phyloP scores from a whole-genome alignment of 768 basidiomycete genomes.

The Trametes cubensis region DNA sequence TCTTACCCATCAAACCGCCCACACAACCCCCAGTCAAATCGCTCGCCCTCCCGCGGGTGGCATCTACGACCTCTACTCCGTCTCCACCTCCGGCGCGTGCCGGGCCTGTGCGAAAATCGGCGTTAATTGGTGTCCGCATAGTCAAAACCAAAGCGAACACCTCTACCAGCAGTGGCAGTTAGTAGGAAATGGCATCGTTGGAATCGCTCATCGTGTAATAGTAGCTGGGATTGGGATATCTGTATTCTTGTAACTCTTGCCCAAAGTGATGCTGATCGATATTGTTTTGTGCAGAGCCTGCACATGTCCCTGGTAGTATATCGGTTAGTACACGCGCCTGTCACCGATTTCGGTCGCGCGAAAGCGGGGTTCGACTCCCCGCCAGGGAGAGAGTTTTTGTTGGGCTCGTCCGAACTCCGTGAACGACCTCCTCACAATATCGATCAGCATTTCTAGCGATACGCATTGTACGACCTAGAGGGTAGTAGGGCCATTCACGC shows the following conservation, averaged over 20 bases:
- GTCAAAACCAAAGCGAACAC: constrained; percentile 18
- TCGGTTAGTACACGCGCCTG: constrained; percentile 26
- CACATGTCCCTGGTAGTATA: constrained; percentile 16
- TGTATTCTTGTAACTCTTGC: not conserved
- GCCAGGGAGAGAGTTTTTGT: constrained; percentile 29
- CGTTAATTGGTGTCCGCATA: constrained; percentile 22
- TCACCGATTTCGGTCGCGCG: constrained; percentile 27
- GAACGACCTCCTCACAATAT: no score
- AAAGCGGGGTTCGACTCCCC: constrained; percentile 41
- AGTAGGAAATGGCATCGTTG: not conserved
- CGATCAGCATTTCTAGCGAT: no score
- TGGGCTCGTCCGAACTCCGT: no score
- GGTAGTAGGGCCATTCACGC: no score
- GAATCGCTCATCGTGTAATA: no score
- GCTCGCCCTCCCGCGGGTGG: not conserved
- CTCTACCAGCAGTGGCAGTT: not conserved
- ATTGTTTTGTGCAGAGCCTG: no score
- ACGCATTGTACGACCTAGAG: no score
- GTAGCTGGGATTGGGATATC: not conserved
- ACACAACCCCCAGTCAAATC: not conserved
- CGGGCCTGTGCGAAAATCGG: constrained; percentile 8
- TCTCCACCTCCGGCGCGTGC: constrained; percentile 1
- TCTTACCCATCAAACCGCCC: constrained; percentile 17
- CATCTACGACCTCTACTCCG: constrained; percentile 2
- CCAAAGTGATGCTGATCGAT: no score